These are phyloP conservation scores for Orbilia quercus DNA, from an alignment of 2,329 filamentous ascomycete genomes.

Conservation along the genomic window DNA sequence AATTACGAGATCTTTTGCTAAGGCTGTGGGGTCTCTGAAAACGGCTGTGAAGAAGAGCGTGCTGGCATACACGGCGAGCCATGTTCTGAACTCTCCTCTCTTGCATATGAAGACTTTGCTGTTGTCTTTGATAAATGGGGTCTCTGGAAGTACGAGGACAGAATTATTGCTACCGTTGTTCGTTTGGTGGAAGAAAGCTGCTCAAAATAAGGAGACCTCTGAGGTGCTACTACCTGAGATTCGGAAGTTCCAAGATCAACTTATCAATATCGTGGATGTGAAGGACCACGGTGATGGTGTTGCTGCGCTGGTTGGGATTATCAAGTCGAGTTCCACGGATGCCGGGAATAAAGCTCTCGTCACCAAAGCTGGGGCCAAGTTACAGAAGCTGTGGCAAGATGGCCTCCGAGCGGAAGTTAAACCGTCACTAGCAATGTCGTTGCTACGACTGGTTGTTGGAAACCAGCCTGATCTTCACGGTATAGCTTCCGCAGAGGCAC, in stretches of 20 bases:
- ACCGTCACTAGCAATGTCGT: conserved; percentile 53
- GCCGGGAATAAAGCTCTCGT: conserved; percentile 40
- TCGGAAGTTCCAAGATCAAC: conserved; percentile 67
- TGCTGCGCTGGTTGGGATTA: conserved; percentile 64
- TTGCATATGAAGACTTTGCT: conserved; percentile 76
- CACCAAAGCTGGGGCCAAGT: conserved; percentile 52
- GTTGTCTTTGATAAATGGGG: conserved; percentile 76
- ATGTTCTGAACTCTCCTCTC: conserved; percentile 76
- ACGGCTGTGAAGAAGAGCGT: conserved; percentile 64
- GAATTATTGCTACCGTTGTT: conserved; percentile 81
- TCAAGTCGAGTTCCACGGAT: conserved; percentile 38
- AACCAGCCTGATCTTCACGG: conserved; percentile 56
- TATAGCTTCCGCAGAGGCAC: conserved; percentile 70
- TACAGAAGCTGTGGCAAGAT: conserved; percentile 45
- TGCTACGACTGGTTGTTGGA: conserved; percentile 55
- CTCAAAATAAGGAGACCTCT: conserved; percentile 66
- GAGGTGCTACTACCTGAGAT: conserved; percentile 65
- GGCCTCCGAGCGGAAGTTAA: conserved; percentile 51
- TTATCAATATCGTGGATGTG: conserved; percentile 68
- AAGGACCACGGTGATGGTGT: conserved; percentile 70
- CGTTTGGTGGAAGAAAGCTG: conserved; percentile 73
- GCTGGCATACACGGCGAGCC: conserved; percentile 77
- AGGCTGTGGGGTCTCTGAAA: conserved; percentile 72
- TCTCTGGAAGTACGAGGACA: conserved; percentile 79
- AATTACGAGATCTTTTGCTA: conserved; percentile 73